Base-by-base conservation (phyloP, 192 early-diverging fungal species). In the Coemansia sp. region DNA sequence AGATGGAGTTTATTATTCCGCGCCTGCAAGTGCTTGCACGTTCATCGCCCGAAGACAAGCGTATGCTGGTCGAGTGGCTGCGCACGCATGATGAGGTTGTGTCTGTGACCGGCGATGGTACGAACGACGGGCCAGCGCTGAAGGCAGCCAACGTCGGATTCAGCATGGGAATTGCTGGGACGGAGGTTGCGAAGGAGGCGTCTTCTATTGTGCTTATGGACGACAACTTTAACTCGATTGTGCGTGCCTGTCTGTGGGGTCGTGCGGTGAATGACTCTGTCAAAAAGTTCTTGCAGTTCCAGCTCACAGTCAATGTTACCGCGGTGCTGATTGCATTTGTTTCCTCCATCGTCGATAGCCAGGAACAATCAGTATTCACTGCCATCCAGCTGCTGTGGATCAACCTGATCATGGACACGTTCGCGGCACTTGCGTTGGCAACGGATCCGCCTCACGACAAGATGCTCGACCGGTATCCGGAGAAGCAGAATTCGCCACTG, bases 101-200 rank as follows among this genome's bases (percentile, higher is more conserved):
- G 6, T 95, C 98, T 0, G 97, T 99, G 0, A 99, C 97, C 44
- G 98, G 98, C 34, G 98, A 99, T 84, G 98, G 98, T 11, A 98
- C 98, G n/a, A 99, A 99, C 76, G 98, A 99, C 75, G 98, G 93
- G 0, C 92, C 92, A 16, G 98, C 98, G 10, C 83, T 99, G 53
- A 94, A 94, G 73, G 83, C 88, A 52, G 93, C 98, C 52, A 95
- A 98, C 71, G 95, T 99, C 43, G 98, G 98, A 11, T 99, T 99
- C 78, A 89, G 89, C 34, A 99, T 99, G 98, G 98, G 98, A 24
- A 99, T 99, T 78, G 91, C 98, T 8, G 98, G 98, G 38, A 99
- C 97, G 9, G 96, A 98, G 74, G 96, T 99, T 18, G 98, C 98
- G 52, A 99, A 99, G 82, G 98, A 99, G 78, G 98, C 98, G 1